Percentiles rank a stretch among this genome's conserved stretches.
Evolutionary conservation across 495 filamentous ascomycete species (phyloP).

Genomic region (Podospora pseudocomata): DNA sequence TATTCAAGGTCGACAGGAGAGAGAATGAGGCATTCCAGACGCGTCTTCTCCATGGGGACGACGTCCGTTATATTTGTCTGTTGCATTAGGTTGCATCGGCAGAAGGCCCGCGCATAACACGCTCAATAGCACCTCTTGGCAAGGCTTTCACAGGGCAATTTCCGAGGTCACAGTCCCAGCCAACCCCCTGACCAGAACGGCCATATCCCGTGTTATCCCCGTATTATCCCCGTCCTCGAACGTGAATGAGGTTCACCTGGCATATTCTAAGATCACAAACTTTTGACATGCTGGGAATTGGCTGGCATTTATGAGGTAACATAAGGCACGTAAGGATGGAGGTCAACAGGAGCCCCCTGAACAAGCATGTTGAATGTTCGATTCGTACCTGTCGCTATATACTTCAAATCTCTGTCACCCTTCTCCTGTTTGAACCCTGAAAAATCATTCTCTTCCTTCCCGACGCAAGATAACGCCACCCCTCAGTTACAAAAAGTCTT

Average conservation of each 20-base stretch:
- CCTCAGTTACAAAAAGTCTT: conserved; percentile 4
- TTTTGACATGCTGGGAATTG: not conserved
- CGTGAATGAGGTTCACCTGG: not conserved
- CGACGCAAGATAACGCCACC: too few species aligned
- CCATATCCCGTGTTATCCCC: not conserved
- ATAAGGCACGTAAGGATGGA: too few species aligned
- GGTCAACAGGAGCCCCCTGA: not conserved
- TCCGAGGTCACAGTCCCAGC: not conserved
- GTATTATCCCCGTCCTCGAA: not conserved
- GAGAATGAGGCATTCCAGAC: not conserved
- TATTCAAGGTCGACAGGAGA: not conserved
- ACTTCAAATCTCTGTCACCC: too few species aligned
- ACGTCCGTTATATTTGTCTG: too few species aligned
- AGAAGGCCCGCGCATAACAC: not conserved
- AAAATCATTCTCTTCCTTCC: too few species aligned
- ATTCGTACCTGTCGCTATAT: not conserved
- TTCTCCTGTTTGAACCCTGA: too few species aligned
- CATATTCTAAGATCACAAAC: not conserved
- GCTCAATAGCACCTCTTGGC: not conserved
- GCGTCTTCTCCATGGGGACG: too few species aligned
- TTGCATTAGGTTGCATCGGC: too few species aligned
- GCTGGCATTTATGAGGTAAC: too few species aligned
- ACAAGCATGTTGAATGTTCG: not conserved
- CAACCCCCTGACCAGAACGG: too few species aligned
- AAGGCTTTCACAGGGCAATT: not conserved